Evolutionary conservation across 106 monocot genomes (phyloP).

Genomic region (Dioscorea zingiberensis): DNA sequence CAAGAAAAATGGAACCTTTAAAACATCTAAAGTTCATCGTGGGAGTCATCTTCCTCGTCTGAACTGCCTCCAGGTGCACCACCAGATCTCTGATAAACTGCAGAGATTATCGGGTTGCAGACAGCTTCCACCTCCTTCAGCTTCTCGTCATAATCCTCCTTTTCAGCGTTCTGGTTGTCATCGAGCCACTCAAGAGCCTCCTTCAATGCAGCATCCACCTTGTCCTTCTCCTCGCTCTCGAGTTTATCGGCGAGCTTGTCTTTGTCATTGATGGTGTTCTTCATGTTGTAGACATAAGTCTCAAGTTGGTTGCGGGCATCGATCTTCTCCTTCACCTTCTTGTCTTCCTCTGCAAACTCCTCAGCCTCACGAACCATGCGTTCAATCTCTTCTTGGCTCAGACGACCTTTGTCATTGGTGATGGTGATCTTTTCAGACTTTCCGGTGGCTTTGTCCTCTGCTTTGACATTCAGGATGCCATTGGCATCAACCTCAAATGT

Average conservation of each 20-base stretch:
- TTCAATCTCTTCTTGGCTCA: conserved; percentile 54
- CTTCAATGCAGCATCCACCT: conserved; percentile 41
- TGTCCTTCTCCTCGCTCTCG: conserved; percentile 52
- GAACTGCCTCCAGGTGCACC: conserved; percentile 31
- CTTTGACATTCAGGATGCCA: conserved; percentile 45
- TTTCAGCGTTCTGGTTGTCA: conserved; percentile 45
- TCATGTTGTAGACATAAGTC: conserved; percentile 58
- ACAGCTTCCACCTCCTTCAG: conserved; percentile 52
- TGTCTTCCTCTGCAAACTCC: conserved; percentile 54
- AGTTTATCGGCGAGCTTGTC: conserved; percentile 51
- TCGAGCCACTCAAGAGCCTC: conserved; percentile 51
- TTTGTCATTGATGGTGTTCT: conserved; percentile 45
- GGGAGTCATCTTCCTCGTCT: conserved; percentile 30
- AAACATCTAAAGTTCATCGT: conserved; percentile 36
- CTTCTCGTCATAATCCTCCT: conserved; percentile 54
- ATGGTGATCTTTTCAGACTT: conserved; percentile 53
- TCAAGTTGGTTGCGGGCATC: conserved; percentile 47
- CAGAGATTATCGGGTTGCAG: conserved; percentile 41
- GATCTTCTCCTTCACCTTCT: conserved; percentile 49
- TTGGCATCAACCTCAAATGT: conserved; percentile 56
- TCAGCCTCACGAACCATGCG: conserved; percentile 51
- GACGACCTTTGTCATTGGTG: conserved; percentile 55
- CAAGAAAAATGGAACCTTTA: background rate
- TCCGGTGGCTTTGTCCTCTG: conserved; percentile 44
- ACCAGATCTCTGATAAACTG: conserved; percentile 47